These are phyloP conservation scores for Pezicula neosporulosa DNA, from an alignment of 2,329 filamentous ascomycete species.

Conservation along the genomic window DNA sequence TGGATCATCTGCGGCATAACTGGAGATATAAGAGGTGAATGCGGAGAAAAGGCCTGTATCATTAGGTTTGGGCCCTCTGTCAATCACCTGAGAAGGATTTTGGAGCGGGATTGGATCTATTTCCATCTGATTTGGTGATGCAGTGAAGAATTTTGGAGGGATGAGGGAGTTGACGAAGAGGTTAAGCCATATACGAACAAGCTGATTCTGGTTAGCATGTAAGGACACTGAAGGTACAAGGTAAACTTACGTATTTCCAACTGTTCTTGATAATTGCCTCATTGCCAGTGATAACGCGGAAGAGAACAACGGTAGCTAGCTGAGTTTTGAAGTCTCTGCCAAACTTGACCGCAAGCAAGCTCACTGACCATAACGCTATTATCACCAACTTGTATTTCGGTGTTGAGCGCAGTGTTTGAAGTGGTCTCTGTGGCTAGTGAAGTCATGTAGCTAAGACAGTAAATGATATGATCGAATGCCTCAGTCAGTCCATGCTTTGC, in stretches of 20 bases:
- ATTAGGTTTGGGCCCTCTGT: slow-evolving; percentile 71
- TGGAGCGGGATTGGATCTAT: slow-evolving; percentile 85
- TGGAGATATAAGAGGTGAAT: slow-evolving; percentile 96
- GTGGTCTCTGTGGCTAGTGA: slow-evolving; percentile 73
- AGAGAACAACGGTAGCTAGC: slow-evolving; percentile 90
- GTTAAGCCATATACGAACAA: slow-evolving; percentile 90
- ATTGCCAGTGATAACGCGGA: slow-evolving; percentile 84
- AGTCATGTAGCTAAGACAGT: slow-evolving; percentile 85
- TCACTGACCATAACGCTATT: slow-evolving; percentile 98
- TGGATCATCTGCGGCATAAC: slow-evolving; percentile 95
- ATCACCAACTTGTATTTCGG: slow-evolving; percentile 88
- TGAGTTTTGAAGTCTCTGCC: slow-evolving; percentile 92
- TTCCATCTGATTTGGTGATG: slow-evolving; percentile 60
- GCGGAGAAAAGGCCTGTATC: slow-evolving; percentile 90
- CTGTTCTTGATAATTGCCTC: slow-evolving; percentile 73
- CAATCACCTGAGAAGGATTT: slow-evolving; percentile 87
- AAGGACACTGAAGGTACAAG: slow-evolving; percentile 1
- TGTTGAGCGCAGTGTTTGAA: slow-evolving; percentile 85
- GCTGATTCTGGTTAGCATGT: slow-evolving; percentile 49
- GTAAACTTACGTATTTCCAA: slow-evolving; percentile 68
- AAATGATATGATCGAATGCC: slow-evolving; percentile 88
- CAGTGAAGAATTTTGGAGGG: slow-evolving; percentile 66
- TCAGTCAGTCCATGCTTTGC: slow-evolving; percentile 79
- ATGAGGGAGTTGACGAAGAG: slow-evolving; percentile 94
- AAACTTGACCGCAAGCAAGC: slow-evolving; percentile 93